Evolutionary conservation across 352 stramenopile species (phyloP), one percentile per base, ranked within the genome.

Genomic region (Lagenidium giganteum): DNA sequence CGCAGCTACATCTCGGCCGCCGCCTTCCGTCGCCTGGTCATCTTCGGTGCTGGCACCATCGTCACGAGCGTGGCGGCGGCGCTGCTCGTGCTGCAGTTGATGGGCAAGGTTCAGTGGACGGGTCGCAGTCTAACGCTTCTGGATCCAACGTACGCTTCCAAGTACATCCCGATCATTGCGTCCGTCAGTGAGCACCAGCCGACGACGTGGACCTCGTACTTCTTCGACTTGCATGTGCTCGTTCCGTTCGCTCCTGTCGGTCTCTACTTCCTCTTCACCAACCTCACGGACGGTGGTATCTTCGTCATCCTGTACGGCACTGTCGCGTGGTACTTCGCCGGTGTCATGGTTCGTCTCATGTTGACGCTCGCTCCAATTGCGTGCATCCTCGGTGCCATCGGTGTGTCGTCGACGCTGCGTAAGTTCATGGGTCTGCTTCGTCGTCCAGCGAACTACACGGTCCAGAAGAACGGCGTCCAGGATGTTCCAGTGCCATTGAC

Each of bases 141-240:
- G 27, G 89, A 96, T 52, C 87, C 87, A 26, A 96, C 86, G 16
- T 96, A 96, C 57, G 84, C 87, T 21, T 88, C 72, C 65, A 97
- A 96, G 73, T 96, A 96, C 68, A 96, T 96, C 42, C 91, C 91
- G 11, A 96, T 97, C 57, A 96, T 97, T 59, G 91, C 88, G 12
- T 96, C 83, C 0, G 90, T 97, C 22, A 90, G 78, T 27, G 91
- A 97, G 59, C 91, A 97, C 68, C 91, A 97, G 67, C 90, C 91
- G 24, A 95, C 91, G 30, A 95, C 82, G 37, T 96, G 86, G 86
- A 96, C 90, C 24, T 94, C 90, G 33, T 97, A 96, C 77, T 97
- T 95, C 61, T 93, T 96, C 54, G 85, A 97, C 56, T 64, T 97
- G 21, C 84, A 97, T 65, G 73, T 96, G 44, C 66, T 96, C 11